Conservation (phyloP, 139 green algal genomes). For the Chlamydomonas schloesseri region DNA sequence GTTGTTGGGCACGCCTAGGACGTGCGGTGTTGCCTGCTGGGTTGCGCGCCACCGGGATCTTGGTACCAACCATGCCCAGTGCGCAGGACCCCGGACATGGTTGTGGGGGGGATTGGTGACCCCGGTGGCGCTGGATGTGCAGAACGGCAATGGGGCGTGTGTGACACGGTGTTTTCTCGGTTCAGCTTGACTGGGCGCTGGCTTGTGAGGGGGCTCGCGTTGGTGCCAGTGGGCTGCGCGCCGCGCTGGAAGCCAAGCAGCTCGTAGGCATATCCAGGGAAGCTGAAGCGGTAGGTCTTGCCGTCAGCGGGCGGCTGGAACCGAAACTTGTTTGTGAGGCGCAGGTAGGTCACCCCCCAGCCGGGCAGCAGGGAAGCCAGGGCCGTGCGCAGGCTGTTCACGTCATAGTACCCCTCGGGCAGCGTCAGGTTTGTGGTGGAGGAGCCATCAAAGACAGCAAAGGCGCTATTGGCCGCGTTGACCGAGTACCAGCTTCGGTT, state of each 20-base stretch:
- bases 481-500: constrained; percentile 10
- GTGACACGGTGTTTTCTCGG: neutral
- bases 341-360: neutral
- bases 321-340: neutral
- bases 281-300: neutral
- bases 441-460: neutral
- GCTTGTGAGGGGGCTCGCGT: neutral
- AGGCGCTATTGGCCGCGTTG: neutral
- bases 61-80: no score
- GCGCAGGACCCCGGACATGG: neutral
- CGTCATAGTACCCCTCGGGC: neutral
- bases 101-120: no score
- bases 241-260: no score
- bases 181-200: neutral
- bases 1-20: no score
- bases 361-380: neutral
- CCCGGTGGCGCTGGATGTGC: neutral
- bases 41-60: no score
- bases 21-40: no score
- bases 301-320: neutral
- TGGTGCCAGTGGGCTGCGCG: neutral
- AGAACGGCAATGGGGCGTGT: neutral
- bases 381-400: neutral
- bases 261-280: neutral
- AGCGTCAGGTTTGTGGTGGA: neutral